Base-by-base conservation (phyloP, 2,329 filamentous ascomycete species). In the Microsporum ferrugineum region DNA sequence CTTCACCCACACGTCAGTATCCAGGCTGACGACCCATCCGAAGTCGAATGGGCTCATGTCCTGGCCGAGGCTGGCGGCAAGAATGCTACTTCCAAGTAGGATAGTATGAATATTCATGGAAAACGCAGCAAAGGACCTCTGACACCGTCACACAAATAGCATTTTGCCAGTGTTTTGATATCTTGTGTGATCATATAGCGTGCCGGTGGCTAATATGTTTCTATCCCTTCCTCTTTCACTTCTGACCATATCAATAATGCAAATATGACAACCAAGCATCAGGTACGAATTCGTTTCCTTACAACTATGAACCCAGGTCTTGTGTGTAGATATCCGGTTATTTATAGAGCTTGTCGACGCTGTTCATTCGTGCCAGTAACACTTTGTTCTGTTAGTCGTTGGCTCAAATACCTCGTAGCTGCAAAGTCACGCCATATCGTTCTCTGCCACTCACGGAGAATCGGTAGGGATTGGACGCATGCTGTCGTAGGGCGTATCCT, bases 41-140 rank as follows among this genome's bases (percentile, higher is more conserved):
- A 76, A 39, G 73, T 77, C 62, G 75, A 76, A 65, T 77, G 74
- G 74, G 74, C 73, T 68, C 64, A 67, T 61, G 66, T 76, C 58
- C 68, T 76, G 63, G 60, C 64, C 41, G 73, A 75, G 65, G 73
- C 72, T 66, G 75, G 72, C 71, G 72, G 72, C 68, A 72, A 73
- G 59, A 74, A 75, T 69, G 73, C 71, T 64, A 73, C 71, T 64
- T 65, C 66, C 62, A 49, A 59, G 36, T 59, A 59, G 31, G 36
- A 7, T 7, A 31, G 31, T 31, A 33, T 33, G 31, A 23, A 55
- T n/a, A 17, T 3, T 17, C 5, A 17, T 14, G 23, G 31, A 29
- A 29, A 55, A 23, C 33, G 31, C 51, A 23, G 17, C 17, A 36
- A 51, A 31, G 51, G 51, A 34, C 51, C 6, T 55, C 31, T 55